Evolutionary conservation across 306 rosid genomes (phyloP), one percentile per base, ranked within the genome.

Genomic region (Ormosia emarginata): DNA sequence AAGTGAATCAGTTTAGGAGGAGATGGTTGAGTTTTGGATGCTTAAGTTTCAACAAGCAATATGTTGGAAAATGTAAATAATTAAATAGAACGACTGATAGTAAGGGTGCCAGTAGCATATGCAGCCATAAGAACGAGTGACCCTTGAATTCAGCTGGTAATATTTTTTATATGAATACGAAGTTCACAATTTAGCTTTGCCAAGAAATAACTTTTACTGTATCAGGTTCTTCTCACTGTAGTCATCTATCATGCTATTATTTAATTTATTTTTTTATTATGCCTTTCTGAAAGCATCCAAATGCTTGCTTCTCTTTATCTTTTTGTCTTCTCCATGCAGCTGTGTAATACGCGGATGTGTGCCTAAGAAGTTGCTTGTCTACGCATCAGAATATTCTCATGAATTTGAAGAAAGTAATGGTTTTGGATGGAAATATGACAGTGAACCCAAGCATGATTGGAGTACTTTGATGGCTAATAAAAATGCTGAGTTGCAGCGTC

Each of bases 331-430:
- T 57, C 29, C 59, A 18, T 84, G 78, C 88, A 96, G 99, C 70
- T 96, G 99, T 57, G 99, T 96, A 49, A 87, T 96, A 78, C 93
- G 99, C 8, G 99, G 99, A 80, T 96, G 99, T 86, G 99, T 96
- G 63, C 99, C 99, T 4, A 96, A 96, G 86, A 96, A 96, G 77
- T 82, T 96, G 74, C 83, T 96, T 3, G 98, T 93, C 46, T 93
- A 93, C 65, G 74, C 97, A 3, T 96, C 98, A 47, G 89, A 92
- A 29, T 96, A 80, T 59, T 62, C 97, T 71, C 97, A 96, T 88
- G 99, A 96, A 70, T 96, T 93, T 91, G 98, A 96, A 73, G 99
- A 96, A 81, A 92, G 97, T 59, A 81, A 71, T 89, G 99, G 98
- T 41, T 96, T 91, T 83, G 99, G 99, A 74, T 96, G 99, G 99